Conservation (phyloP, 2,329 filamentous ascomycete species). For the Ascochyta koolunga region DNA sequence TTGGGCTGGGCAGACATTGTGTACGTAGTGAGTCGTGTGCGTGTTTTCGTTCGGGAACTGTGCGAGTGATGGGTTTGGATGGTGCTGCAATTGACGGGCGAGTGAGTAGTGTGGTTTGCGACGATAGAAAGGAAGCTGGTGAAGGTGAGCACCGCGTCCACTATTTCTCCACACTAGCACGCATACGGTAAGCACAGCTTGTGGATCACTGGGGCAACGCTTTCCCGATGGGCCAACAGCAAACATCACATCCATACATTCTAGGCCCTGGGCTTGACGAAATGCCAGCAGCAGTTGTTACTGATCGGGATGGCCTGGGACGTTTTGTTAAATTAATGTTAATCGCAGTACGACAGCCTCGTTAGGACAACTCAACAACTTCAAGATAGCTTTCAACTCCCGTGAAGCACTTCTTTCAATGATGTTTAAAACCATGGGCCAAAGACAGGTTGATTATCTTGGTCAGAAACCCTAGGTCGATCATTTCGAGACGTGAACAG, state of each 20-base stretch:
- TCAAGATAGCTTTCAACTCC: too few species aligned
- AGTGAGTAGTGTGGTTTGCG: constrained; percentile 28
- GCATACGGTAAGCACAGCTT: constrained; percentile 2
- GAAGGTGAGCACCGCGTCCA: constrained; percentile 26
- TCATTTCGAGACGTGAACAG: too few species aligned
- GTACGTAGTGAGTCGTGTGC: constrained; percentile 12
- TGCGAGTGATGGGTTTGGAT: constrained; percentile 20
- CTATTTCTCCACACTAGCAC: constrained; percentile 15
- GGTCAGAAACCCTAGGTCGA: too few species aligned
- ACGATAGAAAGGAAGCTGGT: constrained; percentile 26
- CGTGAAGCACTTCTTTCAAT: too few species aligned
- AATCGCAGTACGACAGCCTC: too few species aligned
- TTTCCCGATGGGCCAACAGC: constrained; percentile 21
- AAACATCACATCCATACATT: constrained; percentile 8
- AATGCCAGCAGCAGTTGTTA: background rate
- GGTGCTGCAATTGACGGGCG: constrained; percentile 24
- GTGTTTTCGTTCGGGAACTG: constrained; percentile 2
- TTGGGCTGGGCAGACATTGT: constrained; percentile 43
- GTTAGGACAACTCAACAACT: too few species aligned
- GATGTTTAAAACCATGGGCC: too few species aligned
- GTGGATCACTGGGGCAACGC: constrained; percentile 22
- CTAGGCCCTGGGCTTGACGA: background rate
- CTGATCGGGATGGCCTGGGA: too few species aligned
- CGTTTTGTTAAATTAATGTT: too few species aligned
- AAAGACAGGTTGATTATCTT: too few species aligned